Base-by-base conservation (phyloP, 2,329 filamentous ascomycete genomes). In the Tympanopsis confertula region DNA sequence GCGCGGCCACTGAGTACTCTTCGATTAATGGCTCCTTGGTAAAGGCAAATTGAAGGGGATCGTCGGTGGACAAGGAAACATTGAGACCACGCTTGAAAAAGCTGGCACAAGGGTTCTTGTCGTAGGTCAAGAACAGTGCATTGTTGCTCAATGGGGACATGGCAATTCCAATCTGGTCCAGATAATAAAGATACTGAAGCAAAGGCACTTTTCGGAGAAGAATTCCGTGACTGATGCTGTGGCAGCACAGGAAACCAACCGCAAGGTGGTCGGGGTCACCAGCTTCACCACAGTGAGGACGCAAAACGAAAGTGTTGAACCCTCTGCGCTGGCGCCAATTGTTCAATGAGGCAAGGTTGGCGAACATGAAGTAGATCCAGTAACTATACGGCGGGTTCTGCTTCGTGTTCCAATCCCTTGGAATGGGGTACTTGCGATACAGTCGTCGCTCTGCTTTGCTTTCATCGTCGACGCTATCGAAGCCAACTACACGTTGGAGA, bases 71-170 rank as follows among this genome's bases (percentile, higher is more conserved):
- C 4, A 98, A 66, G 1, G 89, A 96, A 5, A 98, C 88, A 53
- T 98, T 98, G 37, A 98, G 63, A 0, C 91, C 91, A 39, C 91
- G 80, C 53, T 85, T 82, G 67, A 98, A 98, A 61, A 98, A 98
- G 51, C 84, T 85, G 48, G 94, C 71, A 61, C 94, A 98, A 0
- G 91, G 91, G 49, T 98, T 98, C 41, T 93, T 79, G 58, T 98
- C 91, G 53, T 98, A 96, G 1, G 89, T 87, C 38, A 98, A 65
- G 63, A 98, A 98, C 20, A 98, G 64, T 0, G 91, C 91, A 50
- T 98, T 98, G 65, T 98, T 98, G 58, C 87, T 94, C 35, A 98
- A 70, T 2, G 91, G 91, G n/a, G 89, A 96, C 91, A 98, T 98
- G 43, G 91, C 91, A 44, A 98, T 91, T 41, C 91, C 91, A 44